Evolutionary conservation across 1,284 basidiomycete genomes (phyloP).

Genomic region (Cutaneotrichosporon sp.): DNA sequence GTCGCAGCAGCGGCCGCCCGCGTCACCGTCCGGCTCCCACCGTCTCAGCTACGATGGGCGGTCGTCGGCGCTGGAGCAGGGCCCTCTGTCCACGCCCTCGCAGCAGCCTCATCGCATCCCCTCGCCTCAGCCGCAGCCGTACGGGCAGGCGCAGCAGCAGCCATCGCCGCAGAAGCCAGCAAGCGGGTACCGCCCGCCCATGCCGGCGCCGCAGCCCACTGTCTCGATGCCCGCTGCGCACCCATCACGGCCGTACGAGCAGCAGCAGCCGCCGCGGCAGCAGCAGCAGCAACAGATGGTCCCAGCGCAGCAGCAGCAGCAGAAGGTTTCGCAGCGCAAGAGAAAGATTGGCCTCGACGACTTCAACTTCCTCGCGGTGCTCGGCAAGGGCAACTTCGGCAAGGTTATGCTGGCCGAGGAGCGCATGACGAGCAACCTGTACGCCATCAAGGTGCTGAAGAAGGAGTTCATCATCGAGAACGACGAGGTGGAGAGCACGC

Average conservation of each 20-base stretch:
- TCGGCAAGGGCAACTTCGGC: slow-evolving; percentile 99
- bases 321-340: slow-evolving; percentile 52
- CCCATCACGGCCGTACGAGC: slow-evolving; percentile 18
- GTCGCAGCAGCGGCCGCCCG: slow-evolving; percentile 19
- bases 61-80: slow-evolving; percentile 5
- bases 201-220: slow-evolving; percentile 3
- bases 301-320: slow-evolving; percentile 9
- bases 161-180: slow-evolving; percentile 19
- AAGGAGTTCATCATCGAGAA: slow-evolving; percentile 99
- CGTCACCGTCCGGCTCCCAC: slow-evolving; percentile 39
- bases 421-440: slow-evolving; percentile 83
- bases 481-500: slow-evolving; percentile 99
- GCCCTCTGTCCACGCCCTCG: slow-evolving; percentile 9
- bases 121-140: slow-evolving; percentile 13
- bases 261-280: slow-evolving; percentile 11
- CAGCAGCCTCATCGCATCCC: slow-evolving; percentile 51
- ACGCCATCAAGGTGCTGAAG: slow-evolving; percentile 99
- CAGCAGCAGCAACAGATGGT: too few species aligned
- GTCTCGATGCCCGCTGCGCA: slow-evolving; percentile 10
- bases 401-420: slow-evolving; percentile 99
- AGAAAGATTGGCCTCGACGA: slow-evolving; percentile 95
- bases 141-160: slow-evolving; percentile 3
- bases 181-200: slow-evolving; percentile 20
- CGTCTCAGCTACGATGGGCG: slow-evolving; percentile 18
- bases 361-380: slow-evolving; percentile 98